Evolutionary conservation across 1,139 yeast genomes (phyloP), one percentile per base, ranked within the genome.

Genomic region (Debaryomycetaceae sp.): DNA sequence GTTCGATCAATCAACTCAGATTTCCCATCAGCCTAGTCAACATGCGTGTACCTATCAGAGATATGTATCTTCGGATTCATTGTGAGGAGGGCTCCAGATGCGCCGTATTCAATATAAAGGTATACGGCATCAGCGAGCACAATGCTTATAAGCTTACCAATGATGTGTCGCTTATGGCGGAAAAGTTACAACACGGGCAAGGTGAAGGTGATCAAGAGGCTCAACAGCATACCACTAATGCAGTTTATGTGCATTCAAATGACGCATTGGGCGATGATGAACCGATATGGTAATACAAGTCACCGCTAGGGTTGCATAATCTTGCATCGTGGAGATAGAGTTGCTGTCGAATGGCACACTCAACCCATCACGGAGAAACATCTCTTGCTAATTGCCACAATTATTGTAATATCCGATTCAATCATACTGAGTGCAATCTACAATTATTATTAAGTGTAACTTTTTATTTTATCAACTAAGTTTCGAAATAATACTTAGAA

Each of bases 71-170:
- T 16, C 62, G 62, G 34, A 46, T 68, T 18, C 44, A 39, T 19
- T 40, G 54, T 3, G 37, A 37, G 13, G 27, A 32, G 10, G 38
- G 44, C 4, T 45, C 51, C 1, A 28, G 31, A 4, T 45, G 56
- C n/a, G 56, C 54, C 9, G 40, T 64, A 28, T 50, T 41, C 27
- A 53, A 50, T 30, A 27, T 66, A 18, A 57, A 61, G 41, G 67
- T 56, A 0, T 65, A 58, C 39, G 74, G 74, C 3, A 53, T 65
- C 14, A 55, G 56, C 27, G 68, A 63, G 35, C 44, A 46, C 26
- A 46, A 54, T 35, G 46, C 63, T 9, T 51, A 49, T 35, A 56
- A 49, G 34, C 52, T 55, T 33, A 38, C 38, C 15, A 45, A 54
- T 21, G 55, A 57, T 21, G 46, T 59, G 29, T 51, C 51, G 5